Conservation (phyloP, 2,329 filamentous ascomycete genomes). For the Fusarium papillatum region DNA sequence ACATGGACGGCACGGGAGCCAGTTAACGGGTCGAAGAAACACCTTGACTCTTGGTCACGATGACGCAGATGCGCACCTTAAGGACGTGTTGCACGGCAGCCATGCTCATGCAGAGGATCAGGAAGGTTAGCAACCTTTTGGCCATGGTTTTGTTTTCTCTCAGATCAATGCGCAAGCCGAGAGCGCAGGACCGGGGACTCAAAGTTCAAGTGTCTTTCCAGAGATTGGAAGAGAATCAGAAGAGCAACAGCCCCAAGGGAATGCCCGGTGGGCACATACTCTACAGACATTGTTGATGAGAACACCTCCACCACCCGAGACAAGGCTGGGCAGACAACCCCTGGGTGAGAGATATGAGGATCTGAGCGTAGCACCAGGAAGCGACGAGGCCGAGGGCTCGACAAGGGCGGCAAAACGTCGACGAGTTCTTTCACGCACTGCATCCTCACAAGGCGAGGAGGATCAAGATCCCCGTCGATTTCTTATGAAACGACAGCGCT, state of each 20-base stretch:
- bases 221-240: background rate
- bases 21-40: constrained; percentile 16
- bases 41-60: constrained; percentile 18
- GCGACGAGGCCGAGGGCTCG: background rate
- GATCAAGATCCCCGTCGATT: constrained; percentile 34
- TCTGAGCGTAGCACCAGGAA: background rate
- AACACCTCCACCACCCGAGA: constrained; percentile 28
- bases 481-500: constrained; percentile 36
- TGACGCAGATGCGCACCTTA: constrained; percentile 18
- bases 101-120: constrained; percentile 22
- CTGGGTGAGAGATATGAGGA: background rate
- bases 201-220: background rate
- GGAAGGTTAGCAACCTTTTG: constrained; percentile 40
- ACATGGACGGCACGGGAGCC: constrained; percentile 21
- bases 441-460: constrained; percentile 6
- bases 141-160: constrained; percentile 1
- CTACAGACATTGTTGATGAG: constrained; percentile 35
- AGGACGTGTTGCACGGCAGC: constrained; percentile 27
- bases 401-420: constrained; percentile 17
- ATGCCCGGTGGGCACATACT: constrained; percentile 27
- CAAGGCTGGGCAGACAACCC: background rate
- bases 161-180: constrained; percentile 7
- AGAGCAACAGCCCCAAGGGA: constrained; percentile 3
- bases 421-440: constrained; percentile 16
- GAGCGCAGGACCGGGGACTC: constrained; percentile 4